Evolutionary conservation across 2,329 filamentous ascomycete species (phyloP).

Genomic region (Tympanopsis confertula): DNA sequence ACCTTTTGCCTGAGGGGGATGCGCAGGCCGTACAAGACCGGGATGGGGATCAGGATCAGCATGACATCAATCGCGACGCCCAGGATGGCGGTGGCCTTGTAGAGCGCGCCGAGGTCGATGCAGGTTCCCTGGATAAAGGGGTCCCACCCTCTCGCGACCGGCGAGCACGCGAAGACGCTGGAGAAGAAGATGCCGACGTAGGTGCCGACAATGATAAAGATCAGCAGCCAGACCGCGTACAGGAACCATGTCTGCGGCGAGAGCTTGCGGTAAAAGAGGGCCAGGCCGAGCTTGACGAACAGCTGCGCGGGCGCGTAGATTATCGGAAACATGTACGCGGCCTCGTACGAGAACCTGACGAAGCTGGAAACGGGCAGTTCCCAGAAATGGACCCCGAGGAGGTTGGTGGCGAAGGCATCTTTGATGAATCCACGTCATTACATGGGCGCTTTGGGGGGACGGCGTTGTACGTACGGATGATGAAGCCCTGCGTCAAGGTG

Average conservation of each 20-base stretch:
- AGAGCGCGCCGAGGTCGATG: slow-evolving; percentile 31
- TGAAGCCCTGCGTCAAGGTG: slow-evolving; percentile 1
- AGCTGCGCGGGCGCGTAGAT: slow-evolving; percentile 8
- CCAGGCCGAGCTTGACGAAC: slow-evolving; percentile 22
- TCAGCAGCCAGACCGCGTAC: slow-evolving; percentile 13
- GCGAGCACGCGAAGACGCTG: slow-evolving; percentile 22
- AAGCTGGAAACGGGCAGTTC: slow-evolving; percentile 7
- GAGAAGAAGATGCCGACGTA: slow-evolving; percentile 18
- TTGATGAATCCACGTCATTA: not conserved
- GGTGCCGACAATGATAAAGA: slow-evolving; percentile 16
- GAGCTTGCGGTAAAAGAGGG: slow-evolving; percentile 23
- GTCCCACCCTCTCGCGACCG: slow-evolving; percentile 19
- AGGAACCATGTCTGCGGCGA: slow-evolving; percentile 21
- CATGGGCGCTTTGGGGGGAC: not conserved
- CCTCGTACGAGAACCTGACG: slow-evolving; percentile 4
- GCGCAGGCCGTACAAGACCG: slow-evolving; percentile 29
- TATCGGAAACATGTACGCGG: slow-evolving; percentile 1
- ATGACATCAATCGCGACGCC: slow-evolving; percentile 35
- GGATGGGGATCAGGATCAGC: slow-evolving; percentile 31
- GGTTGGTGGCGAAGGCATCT: not conserved
- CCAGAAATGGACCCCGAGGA: slow-evolving; percentile 6
- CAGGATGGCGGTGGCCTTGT: slow-evolving; percentile 32
- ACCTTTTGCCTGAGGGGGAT: slow-evolving; percentile 32
- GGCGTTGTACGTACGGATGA: slow-evolving; percentile 3
- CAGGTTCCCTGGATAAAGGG: slow-evolving; percentile 21